Evolutionary conservation across 2,329 filamentous ascomycete species (phyloP).

Genomic region (Cryphonectria parasitica): DNA sequence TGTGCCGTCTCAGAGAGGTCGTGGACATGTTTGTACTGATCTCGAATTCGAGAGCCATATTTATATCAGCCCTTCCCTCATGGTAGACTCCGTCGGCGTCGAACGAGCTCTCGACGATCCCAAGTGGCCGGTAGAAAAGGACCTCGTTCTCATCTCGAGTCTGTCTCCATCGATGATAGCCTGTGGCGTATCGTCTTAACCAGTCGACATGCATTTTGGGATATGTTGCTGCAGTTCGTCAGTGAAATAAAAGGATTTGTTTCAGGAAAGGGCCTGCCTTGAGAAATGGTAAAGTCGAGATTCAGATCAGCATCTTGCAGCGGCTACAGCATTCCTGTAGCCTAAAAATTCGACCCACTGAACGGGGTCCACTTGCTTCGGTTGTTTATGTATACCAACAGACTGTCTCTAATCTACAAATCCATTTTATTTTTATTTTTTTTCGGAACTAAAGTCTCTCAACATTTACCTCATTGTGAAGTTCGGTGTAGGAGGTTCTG

Average conservation of each 20-base stretch:
- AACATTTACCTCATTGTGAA: too few relatives aligned
- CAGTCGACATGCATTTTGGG: conserved; percentile 14
- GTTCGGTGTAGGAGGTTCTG: too few relatives aligned
- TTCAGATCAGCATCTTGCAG: not conserved
- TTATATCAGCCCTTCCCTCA: conserved; percentile 34
- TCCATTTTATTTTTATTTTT: too few relatives aligned
- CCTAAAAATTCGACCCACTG: not conserved
- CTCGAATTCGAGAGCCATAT: conserved; percentile 27
- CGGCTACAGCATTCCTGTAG: not conserved
- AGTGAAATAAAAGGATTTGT: too few relatives aligned
- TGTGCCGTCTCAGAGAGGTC: conserved; percentile 27
- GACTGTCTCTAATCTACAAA: too few relatives aligned
- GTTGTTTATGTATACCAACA: not conserved
- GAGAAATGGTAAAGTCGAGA: not conserved
- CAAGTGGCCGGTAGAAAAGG: conserved; percentile 24
- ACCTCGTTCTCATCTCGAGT: not conserved
- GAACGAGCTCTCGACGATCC: conserved; percentile 33
- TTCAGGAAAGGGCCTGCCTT: not conserved
- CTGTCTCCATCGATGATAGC: conserved; percentile 25
- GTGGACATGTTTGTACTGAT: conserved; percentile 29
- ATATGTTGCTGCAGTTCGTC: not conserved
- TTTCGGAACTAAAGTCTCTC: too few relatives aligned
- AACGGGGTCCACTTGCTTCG: not conserved
- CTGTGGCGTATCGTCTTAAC: conserved; percentile 20
- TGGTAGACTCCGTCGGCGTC: conserved; percentile 34